Percentiles rank a stretch among this genome's conserved stretches.
Conservation (phyloP, 1,284 basidiomycete genomes). For the Cutaneotrichosporon mucoides region DNA sequence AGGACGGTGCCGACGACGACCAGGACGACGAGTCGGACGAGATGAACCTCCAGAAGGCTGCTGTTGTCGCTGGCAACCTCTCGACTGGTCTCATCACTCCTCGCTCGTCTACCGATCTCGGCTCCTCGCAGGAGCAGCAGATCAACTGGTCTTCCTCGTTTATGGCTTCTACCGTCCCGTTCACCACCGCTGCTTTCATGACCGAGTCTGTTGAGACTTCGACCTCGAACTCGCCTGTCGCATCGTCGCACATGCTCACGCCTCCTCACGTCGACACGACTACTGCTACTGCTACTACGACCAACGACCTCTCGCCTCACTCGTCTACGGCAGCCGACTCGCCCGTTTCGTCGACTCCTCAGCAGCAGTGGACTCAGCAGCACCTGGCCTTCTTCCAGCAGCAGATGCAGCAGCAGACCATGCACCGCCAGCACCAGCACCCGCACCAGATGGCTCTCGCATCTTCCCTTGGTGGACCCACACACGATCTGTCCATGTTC, state of each 20-base stretch:
- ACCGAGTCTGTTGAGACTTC: conserved; percentile 22
- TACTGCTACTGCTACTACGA: not conserved
- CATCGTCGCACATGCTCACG: conserved; percentile 27
- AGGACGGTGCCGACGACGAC: conserved; percentile 33
- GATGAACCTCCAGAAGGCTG: conserved; percentile 23
- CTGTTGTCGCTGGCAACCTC: conserved; percentile 18
- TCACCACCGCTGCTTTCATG: conserved; percentile 26
- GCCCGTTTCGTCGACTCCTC: conserved; percentile 6
- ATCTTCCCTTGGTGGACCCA: conserved; percentile 4
- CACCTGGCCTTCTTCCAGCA: conserved; percentile 32
- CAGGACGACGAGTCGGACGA: conserved; percentile 36
- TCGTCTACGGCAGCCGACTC: conserved; percentile 15
- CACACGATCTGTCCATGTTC: conserved; percentile 19
- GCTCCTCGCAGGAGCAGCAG: conserved; percentile 3
- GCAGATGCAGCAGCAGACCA: conserved; percentile 24
- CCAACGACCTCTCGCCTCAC: conserved; percentile 32
- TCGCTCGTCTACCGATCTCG: conserved; percentile 30
- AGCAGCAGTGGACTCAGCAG: conserved; percentile 22
- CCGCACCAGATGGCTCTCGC: conserved; percentile 5
- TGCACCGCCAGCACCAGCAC: conserved; percentile 18
- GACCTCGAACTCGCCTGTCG: conserved; percentile 23
- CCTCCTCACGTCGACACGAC: conserved; percentile 24
- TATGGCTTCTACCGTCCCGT: conserved; percentile 14
- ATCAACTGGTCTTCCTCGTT: conserved; percentile 8
- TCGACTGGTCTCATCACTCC: conserved; percentile 30